Base-by-base conservation (phyloP, 768 basidiomycete species). In the Lactarius tabidus region DNA sequence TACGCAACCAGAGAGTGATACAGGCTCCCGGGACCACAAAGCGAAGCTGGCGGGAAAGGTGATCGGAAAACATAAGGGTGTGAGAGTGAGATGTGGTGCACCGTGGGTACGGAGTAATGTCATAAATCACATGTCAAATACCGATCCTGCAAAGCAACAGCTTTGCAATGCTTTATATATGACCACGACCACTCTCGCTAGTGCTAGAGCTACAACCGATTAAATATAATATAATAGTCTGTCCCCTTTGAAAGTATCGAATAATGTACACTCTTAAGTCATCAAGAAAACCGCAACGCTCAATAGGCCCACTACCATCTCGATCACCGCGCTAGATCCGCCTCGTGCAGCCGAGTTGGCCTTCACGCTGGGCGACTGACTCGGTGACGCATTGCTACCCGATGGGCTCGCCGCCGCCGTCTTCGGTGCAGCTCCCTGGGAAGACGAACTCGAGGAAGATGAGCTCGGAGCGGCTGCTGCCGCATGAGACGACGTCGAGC, bases 11-110 rank as follows among this genome's bases (percentile, higher is more conserved):
- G 73, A 85, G 86, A 3, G 89, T 89, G 71, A 86, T 68, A 45
- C 76, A 71, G 1, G 79, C 85, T 14, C 90, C 90, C n/a, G 90
- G 89, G 14, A 91, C 71, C 54, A 90, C 83, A 62, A 91, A 85
- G 72, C 91, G 89, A 72, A 91, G 81, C 77, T 91, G 90, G 57
- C 82, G 81, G 62, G 84, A 72, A 1, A 85, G 83, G 73, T 91
- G 86, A 29, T 60, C 63, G 29, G 61, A 70, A 55, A 51, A 54
- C 67, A 68, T 68, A 26, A 12, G 53, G 17, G 26, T 26, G 48
- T 35, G 3, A 51, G 55, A 23, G 41, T 23, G 59, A 26, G 36
- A 28, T 55, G 26, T 15, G 7, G 26, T n/a, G 20, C 28, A 26
- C 48, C 48, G 48, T 51, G 48, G 48, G 14, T 26, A 6, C 6